phyloP scores from a whole-genome alignment of 75 land plant species.

The Pseudotsuga menziesii region DNA sequence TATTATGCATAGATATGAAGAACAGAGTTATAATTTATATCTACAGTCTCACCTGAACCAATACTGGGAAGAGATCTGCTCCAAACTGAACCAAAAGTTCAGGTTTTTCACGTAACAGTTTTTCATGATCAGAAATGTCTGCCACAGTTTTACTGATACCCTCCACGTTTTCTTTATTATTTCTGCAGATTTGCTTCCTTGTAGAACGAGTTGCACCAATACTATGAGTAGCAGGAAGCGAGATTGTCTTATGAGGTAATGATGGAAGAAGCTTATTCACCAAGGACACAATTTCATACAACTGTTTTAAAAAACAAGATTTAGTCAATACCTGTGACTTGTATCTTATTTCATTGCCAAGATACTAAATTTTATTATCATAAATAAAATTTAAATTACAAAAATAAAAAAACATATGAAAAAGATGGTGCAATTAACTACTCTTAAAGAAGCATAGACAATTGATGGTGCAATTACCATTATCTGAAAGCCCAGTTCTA shows the following conservation, averaged over 20 bases:
- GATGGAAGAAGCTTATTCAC: conserved; percentile 56
- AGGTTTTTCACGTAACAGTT: conserved; percentile 41
- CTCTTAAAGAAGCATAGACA: no score
- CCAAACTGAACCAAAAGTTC: conserved; percentile 50
- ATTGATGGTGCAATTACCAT: no score
- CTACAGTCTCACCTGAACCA: conserved; percentile 40
- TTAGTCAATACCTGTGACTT: neutral
- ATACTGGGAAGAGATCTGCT: conserved; percentile 48
- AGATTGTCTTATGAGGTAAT: conserved; percentile 5
- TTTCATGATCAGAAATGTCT: conserved; percentile 23
- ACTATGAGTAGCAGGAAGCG: neutral
- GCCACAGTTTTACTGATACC: conserved; percentile 7
- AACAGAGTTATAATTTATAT: neutral
- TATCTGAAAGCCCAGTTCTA: no score
- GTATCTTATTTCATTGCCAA: no score
- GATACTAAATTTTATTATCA: no score
- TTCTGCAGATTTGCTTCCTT: neutral
- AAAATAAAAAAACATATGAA: no score
- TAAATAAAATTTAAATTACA: no score
- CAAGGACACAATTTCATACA: conserved; percentile 57
- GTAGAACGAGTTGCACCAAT: neutral
- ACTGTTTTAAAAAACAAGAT: conserved; percentile 21
- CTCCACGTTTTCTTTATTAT: neutral
- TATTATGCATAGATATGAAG: neutral
- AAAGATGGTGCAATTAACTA: no score